Conservation (phyloP, 2,329 filamentous ascomycete genomes). For the Colletotrichum trifolii region DNA sequence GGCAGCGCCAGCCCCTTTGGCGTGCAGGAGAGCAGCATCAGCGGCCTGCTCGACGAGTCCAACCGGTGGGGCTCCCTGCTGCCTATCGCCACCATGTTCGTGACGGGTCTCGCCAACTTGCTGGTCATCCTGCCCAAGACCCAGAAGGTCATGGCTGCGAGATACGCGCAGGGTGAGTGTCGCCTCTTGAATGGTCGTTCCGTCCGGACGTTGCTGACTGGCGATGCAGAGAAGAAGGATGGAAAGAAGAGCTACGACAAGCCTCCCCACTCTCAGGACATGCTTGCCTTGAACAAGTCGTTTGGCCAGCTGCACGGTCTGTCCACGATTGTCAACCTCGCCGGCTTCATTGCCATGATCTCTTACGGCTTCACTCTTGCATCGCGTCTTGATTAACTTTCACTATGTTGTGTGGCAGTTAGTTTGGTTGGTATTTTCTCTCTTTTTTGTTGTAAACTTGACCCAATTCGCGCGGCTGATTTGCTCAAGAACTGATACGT, state of each 20-base stretch:
- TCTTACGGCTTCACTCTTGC: conserved; percentile 83
- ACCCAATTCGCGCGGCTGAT: conserved; percentile 16
- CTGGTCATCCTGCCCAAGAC: conserved; percentile 80
- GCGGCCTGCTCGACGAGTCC: conserved; percentile 67
- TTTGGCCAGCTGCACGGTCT: conserved; percentile 85
- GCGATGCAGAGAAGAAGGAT: conserved; percentile 77
- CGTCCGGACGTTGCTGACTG: conserved; percentile 13
- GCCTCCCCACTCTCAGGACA: conserved; percentile 84
- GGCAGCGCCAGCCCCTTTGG: conserved; percentile 62
- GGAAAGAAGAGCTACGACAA: conserved; percentile 88
- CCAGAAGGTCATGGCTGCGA: conserved; percentile 76
- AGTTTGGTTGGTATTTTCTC: neutral
- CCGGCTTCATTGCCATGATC: conserved; percentile 74
- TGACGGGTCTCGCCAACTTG: conserved; percentile 78
- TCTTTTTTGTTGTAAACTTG: conserved; percentile 8
- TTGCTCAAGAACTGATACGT: conserved; percentile 14
- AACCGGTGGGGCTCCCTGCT: conserved; percentile 73
- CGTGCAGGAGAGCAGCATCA: conserved; percentile 55
- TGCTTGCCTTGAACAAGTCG: conserved; percentile 80
- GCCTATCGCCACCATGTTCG: conserved; percentile 76
- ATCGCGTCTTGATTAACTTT: conserved; percentile 63
- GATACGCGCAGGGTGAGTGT: conserved; percentile 79
- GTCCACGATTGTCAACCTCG: conserved; percentile 82
- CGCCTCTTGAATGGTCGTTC: neutral
- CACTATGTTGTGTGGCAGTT: neutral